These are phyloP conservation scores for Wallacemonas sp. DNA, from an alignment of 208 protist genomes.

Conservation along the genomic window DNA sequence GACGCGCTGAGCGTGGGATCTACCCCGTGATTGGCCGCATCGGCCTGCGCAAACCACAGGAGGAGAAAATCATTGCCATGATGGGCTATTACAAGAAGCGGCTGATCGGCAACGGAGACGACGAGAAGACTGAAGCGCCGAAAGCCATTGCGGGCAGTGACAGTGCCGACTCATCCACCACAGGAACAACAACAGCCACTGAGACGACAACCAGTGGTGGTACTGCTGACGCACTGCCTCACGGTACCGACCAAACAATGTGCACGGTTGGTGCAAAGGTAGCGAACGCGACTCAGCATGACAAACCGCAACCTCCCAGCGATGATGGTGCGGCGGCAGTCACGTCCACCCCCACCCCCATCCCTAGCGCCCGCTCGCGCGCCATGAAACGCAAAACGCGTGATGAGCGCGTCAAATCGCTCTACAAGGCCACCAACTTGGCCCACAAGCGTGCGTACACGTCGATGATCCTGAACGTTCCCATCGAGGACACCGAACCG, in stretches of 20 bases:
- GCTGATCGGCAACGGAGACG: not conserved
- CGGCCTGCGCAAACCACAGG: constrained; percentile 31
- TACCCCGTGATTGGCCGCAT: constrained; percentile 32
- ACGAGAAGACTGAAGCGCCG: not conserved
- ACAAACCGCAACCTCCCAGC: too few relatives aligned
- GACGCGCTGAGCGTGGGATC: constrained; percentile 31
- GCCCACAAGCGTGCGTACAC: constrained; percentile 64
- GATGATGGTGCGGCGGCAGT: not conserved
- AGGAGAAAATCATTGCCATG: constrained; percentile 15
- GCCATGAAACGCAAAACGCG: constrained; percentile 59
- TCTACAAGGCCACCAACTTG: constrained; percentile 37
- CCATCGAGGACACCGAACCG: constrained; percentile 60
- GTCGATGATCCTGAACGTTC: constrained; percentile 30
- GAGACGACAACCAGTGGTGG: too few relatives aligned
- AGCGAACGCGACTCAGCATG: too few relatives aligned
- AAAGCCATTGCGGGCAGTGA: not conserved
- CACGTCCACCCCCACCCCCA: not conserved
- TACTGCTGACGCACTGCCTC: too few relatives aligned
- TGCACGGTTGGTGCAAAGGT: too few relatives aligned
- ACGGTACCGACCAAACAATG: too few relatives aligned
- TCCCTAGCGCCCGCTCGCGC: not conserved
- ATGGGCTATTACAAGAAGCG: constrained; percentile 18
- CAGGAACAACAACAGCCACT: too few relatives aligned
- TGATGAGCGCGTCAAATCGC: constrained; percentile 34
- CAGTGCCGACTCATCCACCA: not conserved